These are phyloP conservation scores for Scheffersomyces segobiensis DNA, from an alignment of 1,139 yeast genomes.

Conservation along the genomic window DNA sequence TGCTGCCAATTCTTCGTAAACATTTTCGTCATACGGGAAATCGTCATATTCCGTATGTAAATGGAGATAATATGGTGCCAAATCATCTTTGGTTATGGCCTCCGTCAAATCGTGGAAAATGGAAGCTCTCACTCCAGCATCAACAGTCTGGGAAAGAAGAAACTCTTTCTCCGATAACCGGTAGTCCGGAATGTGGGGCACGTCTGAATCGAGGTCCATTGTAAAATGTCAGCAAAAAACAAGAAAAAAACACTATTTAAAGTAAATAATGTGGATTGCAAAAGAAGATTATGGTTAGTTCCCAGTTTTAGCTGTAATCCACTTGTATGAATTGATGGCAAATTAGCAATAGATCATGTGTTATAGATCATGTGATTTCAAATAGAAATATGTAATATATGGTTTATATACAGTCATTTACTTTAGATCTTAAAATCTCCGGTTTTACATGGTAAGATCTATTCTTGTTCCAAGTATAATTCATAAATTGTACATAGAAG, in stretches of 20 bases:
- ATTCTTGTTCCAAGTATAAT: too few species aligned
- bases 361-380: background rate
- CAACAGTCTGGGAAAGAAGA: constrained; percentile 42
- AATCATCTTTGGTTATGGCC: constrained; percentile 57
- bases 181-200: constrained; percentile 75
- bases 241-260: background rate
- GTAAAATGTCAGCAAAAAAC: constrained; percentile 1
- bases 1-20: constrained; percentile 51
- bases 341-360: background rate
- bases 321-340: constrained; percentile 3
- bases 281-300: background rate
- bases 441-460: too few species aligned
- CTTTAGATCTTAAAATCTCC: too few species aligned
- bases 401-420: too few species aligned
- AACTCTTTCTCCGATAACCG: constrained; percentile 77
- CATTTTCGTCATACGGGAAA: constrained; percentile 57
- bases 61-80: constrained; percentile 85
- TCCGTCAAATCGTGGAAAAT: constrained; percentile 50
- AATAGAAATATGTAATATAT: too few species aligned
- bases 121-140: constrained; percentile 23
- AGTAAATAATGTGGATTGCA: background rate
- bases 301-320: background rate
- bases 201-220: constrained; percentile 47
- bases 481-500: too few species aligned
- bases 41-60: constrained; percentile 53